These are phyloP conservation scores for Orbilia ellipsospora DNA, from an alignment of 2,329 filamentous ascomycete species.

Conservation along the genomic window DNA sequence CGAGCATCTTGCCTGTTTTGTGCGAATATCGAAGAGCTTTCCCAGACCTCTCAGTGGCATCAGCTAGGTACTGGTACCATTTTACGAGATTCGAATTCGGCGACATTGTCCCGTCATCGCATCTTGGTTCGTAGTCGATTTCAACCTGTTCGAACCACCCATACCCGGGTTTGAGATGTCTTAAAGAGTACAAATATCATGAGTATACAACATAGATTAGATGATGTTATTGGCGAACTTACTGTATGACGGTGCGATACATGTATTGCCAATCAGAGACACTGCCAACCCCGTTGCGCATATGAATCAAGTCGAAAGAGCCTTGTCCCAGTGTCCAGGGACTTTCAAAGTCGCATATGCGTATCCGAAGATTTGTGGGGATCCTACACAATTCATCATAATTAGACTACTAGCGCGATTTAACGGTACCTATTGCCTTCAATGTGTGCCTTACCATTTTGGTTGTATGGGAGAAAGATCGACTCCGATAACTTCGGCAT, in stretches of 20 bases:
- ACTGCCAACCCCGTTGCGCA: conserved; percentile 81
- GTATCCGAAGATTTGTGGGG: conserved; percentile 72
- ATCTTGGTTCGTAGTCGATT: conserved; percentile 81
- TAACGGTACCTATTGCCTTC: too few species aligned
- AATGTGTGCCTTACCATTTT: conserved; percentile 57
- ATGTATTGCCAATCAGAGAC: conserved; percentile 79
- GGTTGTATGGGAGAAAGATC: conserved; percentile 63
- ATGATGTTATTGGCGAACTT: conserved; percentile 60
- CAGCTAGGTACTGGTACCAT: conserved; percentile 77
- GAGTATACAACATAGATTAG: too few species aligned
- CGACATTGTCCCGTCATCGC: conserved; percentile 73
- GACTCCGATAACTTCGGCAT: conserved; percentile 67
- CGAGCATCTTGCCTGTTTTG: conserved; percentile 71
- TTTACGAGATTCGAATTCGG: conserved; percentile 69
- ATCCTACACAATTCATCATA: conserved; percentile 68
- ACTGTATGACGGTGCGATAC: conserved; percentile 77
- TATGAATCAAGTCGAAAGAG: conserved; percentile 84
- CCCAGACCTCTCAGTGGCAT: conserved; percentile 74
- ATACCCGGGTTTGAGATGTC: conserved; percentile 78
- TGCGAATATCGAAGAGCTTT: conserved; percentile 74
- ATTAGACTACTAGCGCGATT: conserved; percentile 20
- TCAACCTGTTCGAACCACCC: conserved; percentile 89
- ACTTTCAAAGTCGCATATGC: conserved; percentile 80
- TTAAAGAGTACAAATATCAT: conserved; percentile 60
- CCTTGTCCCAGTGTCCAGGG: conserved; percentile 75